Evolutionary conservation across 371 early-diverging fungal species (phyloP), one percentile per base, ranked within the genome.

Genomic region (Mucor irregularis): DNA sequence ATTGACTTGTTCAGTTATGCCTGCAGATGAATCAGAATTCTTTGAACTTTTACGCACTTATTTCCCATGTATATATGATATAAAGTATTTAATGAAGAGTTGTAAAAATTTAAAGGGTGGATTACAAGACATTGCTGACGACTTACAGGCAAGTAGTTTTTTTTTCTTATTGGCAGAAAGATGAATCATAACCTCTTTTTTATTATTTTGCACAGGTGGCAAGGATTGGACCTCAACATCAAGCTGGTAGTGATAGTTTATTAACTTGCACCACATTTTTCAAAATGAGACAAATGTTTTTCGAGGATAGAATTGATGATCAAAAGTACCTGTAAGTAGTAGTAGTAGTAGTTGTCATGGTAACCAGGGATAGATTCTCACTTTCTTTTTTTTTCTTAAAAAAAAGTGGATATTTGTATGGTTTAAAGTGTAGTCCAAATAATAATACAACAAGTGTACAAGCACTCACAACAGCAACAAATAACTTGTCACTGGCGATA

Each of bases 191-290:
- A 22, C 21, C 7, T 21, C n/a, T 35, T 11, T 35, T 35, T 35
- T 29, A n/a, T 42, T 29, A 26, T 35, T 57, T 4, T n/a, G n/a
- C n/a, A n/a, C 61, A 90, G 85, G 89, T 96, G 52, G 68, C 88
- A 49, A 82, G 99, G 43, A 90, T 97, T 46, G 99, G 99, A 7
- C 90, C 94, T 29, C 98, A 98, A 80, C 99, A 99, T 76, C 99
- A 99, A 74, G 99, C 99, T 28, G 99, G 99, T 14, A 95, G 96
- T 67, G 99, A 99, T 78, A 92, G 96, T 60, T 76, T 99, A 46
- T 71, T 99, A 57, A 99, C 99, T 7, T 89, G 91, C 24, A 83
- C 91, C 46, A 92, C 95, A 10, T 99, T 99, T 64, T 99, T 99
- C 76, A 92, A 95, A 66, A 91, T 99, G 89, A 87, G 93, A 50